phyloP scores from a whole-genome alignment of 148 eudicot genomes.

The Rhododendron mucronatum region DNA sequence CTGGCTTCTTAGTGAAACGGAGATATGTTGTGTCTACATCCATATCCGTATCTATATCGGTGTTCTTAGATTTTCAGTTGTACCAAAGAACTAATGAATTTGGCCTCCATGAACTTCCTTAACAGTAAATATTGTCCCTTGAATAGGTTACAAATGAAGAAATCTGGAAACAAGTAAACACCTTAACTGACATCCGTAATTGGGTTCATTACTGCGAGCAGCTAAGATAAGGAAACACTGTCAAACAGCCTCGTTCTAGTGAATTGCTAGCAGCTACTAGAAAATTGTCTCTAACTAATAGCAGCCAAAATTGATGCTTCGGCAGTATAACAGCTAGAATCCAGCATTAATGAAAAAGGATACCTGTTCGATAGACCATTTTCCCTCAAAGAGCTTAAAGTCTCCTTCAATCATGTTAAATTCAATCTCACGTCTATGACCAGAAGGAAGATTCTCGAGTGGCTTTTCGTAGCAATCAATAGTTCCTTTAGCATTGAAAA shows the following conservation, averaged over 20 bases:
- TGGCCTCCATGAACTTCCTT: neutral
- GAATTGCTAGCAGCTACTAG: neutral
- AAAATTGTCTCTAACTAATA: neutral
- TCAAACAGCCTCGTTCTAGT: neutral
- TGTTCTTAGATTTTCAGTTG: neutral
- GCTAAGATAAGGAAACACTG: neutral
- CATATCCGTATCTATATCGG: neutral
- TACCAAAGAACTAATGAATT: neutral
- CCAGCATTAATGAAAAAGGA: neutral
- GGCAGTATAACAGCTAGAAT: neutral
- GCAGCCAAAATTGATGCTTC: neutral
- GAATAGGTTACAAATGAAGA: neutral
- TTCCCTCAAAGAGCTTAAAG: constrained; percentile 64
- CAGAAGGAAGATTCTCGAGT: constrained; percentile 39
- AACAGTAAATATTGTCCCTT: neutral
- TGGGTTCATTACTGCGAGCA: neutral
- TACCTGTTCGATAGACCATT: constrained; percentile 76
- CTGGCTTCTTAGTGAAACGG: neutral
- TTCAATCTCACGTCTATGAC: constrained; percentile 60
- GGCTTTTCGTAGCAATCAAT: constrained; percentile 69
- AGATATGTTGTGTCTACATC: neutral
- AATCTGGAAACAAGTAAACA: neutral
- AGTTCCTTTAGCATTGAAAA: constrained; percentile 67
- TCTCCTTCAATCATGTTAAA: constrained; percentile 86
- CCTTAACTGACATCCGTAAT: neutral